phyloP scores from a whole-genome alignment of 2,329 filamentous ascomycete species.

The Diaporthe amygdali region DNA sequence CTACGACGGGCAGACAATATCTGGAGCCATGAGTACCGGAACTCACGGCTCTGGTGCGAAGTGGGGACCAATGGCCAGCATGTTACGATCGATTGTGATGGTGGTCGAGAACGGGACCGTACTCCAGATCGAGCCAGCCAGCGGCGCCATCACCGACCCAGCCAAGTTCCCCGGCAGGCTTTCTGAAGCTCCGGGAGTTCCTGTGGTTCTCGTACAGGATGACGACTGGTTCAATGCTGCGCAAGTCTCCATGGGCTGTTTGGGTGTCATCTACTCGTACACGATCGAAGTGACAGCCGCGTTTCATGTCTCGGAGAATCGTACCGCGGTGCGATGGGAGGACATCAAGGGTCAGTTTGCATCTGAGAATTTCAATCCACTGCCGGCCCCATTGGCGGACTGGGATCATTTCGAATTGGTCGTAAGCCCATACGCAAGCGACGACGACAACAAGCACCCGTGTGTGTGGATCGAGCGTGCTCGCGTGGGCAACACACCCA shows the following conservation, averaged over 20 bases:
- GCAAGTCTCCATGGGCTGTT: slow-evolving; percentile 32
- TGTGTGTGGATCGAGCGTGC: slow-evolving; percentile 29
- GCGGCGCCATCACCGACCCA: slow-evolving; percentile 27
- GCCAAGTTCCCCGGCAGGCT: slow-evolving; percentile 26
- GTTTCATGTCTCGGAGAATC: slow-evolving; percentile 29
- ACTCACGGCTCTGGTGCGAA: slow-evolving; percentile 32
- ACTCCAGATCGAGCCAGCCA: slow-evolving; percentile 33
- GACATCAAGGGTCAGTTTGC: slow-evolving; percentile 28
- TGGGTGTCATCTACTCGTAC: slow-evolving; percentile 33
- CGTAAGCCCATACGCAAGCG: slow-evolving; percentile 30
- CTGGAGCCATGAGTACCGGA: slow-evolving; percentile 31
- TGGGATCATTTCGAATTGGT: slow-evolving; percentile 34
- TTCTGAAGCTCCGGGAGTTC: slow-evolving; percentile 22
- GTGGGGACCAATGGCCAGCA: slow-evolving; percentile 29
- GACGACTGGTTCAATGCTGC: slow-evolving; percentile 32
- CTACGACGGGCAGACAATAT: slow-evolving; percentile 33
- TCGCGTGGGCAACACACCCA: slow-evolving; percentile 16
- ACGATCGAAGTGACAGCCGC: slow-evolving; percentile 30
- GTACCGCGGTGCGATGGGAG: slow-evolving; percentile 29
- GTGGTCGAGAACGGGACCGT: slow-evolving; percentile 30
- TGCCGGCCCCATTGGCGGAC: slow-evolving; percentile 25
- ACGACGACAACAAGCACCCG: slow-evolving; percentile 23
- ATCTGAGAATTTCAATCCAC: slow-evolving; percentile 27
- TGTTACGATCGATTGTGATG: slow-evolving; percentile 30
- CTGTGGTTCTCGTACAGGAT: slow-evolving; percentile 30